phyloP scores from a whole-genome alignment of 2,329 filamentous ascomycete species.

The Colletotrichum truncatum region DNA sequence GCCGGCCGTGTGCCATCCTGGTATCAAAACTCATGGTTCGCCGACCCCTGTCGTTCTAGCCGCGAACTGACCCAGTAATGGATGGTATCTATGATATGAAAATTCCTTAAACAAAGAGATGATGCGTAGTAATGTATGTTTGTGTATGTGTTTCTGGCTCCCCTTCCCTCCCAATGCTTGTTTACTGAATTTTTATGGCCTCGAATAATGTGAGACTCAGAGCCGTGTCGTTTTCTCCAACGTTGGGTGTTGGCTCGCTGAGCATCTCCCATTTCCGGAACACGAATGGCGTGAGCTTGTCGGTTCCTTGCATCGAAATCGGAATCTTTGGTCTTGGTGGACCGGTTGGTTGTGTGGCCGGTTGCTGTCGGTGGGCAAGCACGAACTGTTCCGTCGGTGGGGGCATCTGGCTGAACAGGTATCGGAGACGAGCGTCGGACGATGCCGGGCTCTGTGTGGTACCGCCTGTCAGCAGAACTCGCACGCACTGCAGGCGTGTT shows the following conservation, averaged over 20 bases:
- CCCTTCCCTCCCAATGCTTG: not conserved
- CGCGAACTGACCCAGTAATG: constrained; percentile 12
- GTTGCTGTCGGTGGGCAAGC: constrained; percentile 62
- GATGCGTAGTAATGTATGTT: not conserved
- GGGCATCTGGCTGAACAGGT: constrained; percentile 61
- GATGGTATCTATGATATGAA: constrained; percentile 28
- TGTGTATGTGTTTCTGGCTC: not conserved
- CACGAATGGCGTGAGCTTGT: constrained; percentile 61
- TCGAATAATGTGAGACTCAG: constrained; percentile 78
- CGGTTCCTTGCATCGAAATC: constrained; percentile 48
- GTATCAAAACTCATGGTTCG: constrained; percentile 16
- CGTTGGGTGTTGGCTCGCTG: constrained; percentile 75
- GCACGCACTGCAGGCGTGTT: constrained; percentile 59
- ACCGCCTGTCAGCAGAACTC: constrained; percentile 50
- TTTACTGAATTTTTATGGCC: constrained; percentile 61
- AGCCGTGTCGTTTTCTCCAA: constrained; percentile 80
- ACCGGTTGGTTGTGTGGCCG: constrained; percentile 39
- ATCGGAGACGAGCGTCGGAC: constrained; percentile 62
- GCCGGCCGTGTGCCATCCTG: constrained; percentile 23
- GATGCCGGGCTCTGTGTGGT: constrained; percentile 44
- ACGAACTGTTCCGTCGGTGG: constrained; percentile 59
- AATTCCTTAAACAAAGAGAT: not conserved
- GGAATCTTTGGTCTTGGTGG: constrained; percentile 38
- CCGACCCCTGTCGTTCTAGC: not conserved
- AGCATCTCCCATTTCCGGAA: constrained; percentile 79